Percentiles rank a stretch among this genome's conserved stretches.
Conservation (phyloP, 768 basidiomycete species). For the Russula dissimulans region DNA sequence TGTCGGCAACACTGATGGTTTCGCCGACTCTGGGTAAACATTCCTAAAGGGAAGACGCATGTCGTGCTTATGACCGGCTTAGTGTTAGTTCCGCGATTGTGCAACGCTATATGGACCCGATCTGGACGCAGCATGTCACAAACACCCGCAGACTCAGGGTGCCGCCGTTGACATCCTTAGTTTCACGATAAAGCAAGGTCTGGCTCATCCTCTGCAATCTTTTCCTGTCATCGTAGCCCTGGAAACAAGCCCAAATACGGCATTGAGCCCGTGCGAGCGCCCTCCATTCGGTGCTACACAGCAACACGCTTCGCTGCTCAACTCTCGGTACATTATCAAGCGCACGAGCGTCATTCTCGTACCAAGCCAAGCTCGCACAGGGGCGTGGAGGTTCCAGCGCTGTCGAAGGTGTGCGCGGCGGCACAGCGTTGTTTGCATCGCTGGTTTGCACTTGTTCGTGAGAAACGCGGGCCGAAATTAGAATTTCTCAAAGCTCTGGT, state of each 20-base stretch:
- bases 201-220: constrained; percentile 93
- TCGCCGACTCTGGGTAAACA: constrained; percentile 91
- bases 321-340: constrained; percentile 76
- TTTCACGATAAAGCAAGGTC: constrained; percentile 90
- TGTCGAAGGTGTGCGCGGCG: constrained; percentile 42
- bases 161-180: constrained; percentile 85
- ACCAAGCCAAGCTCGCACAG: constrained; percentile 53
- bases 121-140: constrained; percentile 77
- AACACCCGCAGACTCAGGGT: constrained; percentile 59
- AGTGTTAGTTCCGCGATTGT: constrained; percentile 93
- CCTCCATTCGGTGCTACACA: constrained; percentile 73
- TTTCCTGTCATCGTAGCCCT: constrained; percentile 87
- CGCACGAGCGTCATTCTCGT: constrained; percentile 73
- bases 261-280: constrained; percentile 69
- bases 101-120: constrained; percentile 80
- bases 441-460: constrained; percentile 88
- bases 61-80: background rate
- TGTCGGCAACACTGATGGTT: constrained; percentile 90
- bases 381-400: constrained; percentile 21
- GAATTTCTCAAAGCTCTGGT: constrained; percentile 82
- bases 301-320: constrained; percentile 87
- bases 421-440: constrained; percentile 69
- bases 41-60: too few relatives aligned
- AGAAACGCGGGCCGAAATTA: constrained; percentile 77
- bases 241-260: constrained; percentile 66